Evolutionary conservation across 108 stramenopile genomes (phyloP).

Genomic region (Skeletonema costatum): DNA sequence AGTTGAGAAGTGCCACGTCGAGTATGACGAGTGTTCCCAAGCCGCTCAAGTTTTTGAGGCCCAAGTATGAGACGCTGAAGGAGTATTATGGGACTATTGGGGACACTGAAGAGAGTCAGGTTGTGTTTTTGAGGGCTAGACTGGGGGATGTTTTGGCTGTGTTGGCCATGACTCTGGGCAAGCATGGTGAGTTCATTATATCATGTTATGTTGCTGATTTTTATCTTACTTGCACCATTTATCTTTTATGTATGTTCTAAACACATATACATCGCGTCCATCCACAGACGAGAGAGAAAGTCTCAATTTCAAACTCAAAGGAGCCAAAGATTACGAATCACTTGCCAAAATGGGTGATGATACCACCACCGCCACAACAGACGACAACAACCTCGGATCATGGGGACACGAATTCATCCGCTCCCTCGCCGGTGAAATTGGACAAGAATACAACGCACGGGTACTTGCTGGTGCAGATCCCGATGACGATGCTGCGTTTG

Average conservation of each 20-base stretch:
- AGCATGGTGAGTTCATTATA: constrained; percentile 63
- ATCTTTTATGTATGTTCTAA: neutral
- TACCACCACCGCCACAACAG: constrained; percentile 45
- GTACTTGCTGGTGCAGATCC: constrained; percentile 75
- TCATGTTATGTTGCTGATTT: neutral
- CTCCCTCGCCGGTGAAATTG: constrained; percentile 95
- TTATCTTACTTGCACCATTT: neutral
- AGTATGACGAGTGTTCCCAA: constrained; percentile 99
- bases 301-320: constrained; percentile 91
- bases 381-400: constrained; percentile 87
- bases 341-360: constrained; percentile 39
- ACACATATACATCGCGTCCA: neutral
- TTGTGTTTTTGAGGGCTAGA: constrained; percentile 62
- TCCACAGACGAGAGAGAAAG: constrained; percentile 82
- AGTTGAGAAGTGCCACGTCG: constrained; percentile 89
- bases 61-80: constrained; percentile 90
- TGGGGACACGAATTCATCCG: constrained; percentile 99
- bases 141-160: constrained; percentile 97
- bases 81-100: constrained; percentile 62
- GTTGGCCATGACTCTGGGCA: constrained; percentile 97
- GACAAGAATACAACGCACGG: constrained; percentile 93
- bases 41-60: constrained; percentile 98
- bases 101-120: constrained; percentile 50
- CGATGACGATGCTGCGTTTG: constrained; percentile 72
- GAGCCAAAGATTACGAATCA: constrained; percentile 78